Evolutionary conservation across 352 stramenopile species (phyloP).

Genomic region (Phytophthora sojae): DNA sequence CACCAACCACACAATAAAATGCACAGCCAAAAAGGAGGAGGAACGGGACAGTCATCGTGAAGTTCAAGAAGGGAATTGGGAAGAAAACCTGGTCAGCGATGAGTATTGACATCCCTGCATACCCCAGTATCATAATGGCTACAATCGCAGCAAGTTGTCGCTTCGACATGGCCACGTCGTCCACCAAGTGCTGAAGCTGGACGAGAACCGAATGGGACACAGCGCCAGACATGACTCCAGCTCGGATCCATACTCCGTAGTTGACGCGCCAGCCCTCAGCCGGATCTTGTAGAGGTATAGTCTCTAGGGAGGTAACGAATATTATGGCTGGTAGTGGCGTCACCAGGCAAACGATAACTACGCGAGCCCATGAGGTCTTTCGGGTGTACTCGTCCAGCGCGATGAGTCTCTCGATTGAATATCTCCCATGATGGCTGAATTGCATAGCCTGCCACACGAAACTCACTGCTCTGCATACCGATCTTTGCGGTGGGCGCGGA

Average conservation of each 20-base stretch:
- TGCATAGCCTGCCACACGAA: conserved; percentile 8
- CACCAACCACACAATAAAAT: conserved; percentile 7
- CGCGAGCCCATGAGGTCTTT: conserved; percentile 8
- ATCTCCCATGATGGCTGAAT: conserved; percentile 25
- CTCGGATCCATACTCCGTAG: conserved; percentile 30
- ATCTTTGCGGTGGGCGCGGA: not conserved
- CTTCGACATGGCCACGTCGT: conserved; percentile 4
- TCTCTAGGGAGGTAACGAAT: conserved; percentile 21
- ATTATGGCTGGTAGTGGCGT: conserved; percentile 27
- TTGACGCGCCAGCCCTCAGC: conserved; percentile 22
- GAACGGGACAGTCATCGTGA: conserved; percentile 1
- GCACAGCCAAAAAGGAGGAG: no score
- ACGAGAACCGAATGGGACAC: not conserved
- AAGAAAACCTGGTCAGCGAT: conserved; percentile 13
- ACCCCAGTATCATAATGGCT: not conserved
- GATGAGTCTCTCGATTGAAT: conserved; percentile 26
- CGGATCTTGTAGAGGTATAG: conserved; percentile 27
- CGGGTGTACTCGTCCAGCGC: conserved; percentile 26
- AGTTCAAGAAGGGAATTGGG: conserved; percentile 31
- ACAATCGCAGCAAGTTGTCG: conserved; percentile 11
- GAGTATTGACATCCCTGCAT: not conserved
- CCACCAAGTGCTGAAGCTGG: conserved; percentile 16
- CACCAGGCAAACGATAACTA: conserved; percentile 13
- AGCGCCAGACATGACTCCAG: not conserved
- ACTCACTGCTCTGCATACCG: no score